Conservation (phyloP, 2,329 filamentous ascomycete species). For the Chrysoporthe deuterocubensis region DNA sequence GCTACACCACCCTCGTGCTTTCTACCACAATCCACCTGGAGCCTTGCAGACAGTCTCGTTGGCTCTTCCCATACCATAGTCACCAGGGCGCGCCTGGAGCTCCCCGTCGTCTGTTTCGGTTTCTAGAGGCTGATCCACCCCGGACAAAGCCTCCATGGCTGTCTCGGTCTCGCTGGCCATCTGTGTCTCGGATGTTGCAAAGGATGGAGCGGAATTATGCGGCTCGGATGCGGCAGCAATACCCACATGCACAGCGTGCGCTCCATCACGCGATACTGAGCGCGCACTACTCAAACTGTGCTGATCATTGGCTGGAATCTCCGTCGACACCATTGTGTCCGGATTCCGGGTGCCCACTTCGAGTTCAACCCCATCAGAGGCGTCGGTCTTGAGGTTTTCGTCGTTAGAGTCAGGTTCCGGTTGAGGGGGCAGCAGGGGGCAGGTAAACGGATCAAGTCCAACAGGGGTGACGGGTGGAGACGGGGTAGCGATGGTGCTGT, state of each 20-base stretch:
- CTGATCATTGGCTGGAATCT: not conserved
- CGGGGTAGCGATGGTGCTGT: not conserved
- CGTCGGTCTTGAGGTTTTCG: conserved; percentile 19
- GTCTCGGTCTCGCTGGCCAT: not conserved
- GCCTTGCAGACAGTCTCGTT: not conserved
- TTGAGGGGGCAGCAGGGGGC: conserved; percentile 9
- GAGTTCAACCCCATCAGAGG: conserved; percentile 11
- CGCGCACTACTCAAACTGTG: not conserved
- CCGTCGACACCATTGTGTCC: not conserved
- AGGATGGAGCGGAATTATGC: not conserved
- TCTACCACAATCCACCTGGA: not conserved
- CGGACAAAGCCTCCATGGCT: not conserved
- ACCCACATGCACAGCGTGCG: not conserved
- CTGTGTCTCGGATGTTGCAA: not conserved
- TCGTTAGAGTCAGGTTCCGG: conserved; percentile 26
- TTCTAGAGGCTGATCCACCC: not conserved
- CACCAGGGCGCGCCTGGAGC: not conserved
- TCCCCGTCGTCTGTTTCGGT: not conserved
- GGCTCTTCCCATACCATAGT: not conserved
- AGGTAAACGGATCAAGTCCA: conserved; percentile 21
- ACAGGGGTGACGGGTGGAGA: not conserved
- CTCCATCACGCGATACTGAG: not conserved
- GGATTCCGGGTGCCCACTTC: conserved; percentile 6
- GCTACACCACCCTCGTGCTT: not conserved
- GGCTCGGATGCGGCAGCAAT: not conserved